phyloP scores from a whole-genome alignment of 306 rosid genomes.

The Cucurbita ficifolia region DNA sequence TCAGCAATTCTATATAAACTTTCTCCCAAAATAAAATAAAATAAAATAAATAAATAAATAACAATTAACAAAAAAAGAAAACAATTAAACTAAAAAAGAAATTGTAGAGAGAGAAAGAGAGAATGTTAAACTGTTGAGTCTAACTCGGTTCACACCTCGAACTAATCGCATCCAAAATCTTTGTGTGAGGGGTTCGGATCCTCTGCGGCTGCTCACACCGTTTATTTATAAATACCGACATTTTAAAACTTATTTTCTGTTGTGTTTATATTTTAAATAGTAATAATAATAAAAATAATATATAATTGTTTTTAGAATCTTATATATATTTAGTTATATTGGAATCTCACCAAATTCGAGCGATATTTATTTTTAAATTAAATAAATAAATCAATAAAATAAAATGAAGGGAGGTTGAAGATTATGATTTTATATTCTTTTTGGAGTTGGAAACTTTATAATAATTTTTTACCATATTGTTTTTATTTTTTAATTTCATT shows the following conservation, averaged over 20 bases:
- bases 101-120: not conserved
- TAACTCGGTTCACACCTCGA: not conserved
- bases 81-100: no score
- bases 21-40: not conserved
- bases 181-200: not conserved
- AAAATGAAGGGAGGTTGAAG: not conserved
- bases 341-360: not conserved
- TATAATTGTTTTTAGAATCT: not conserved
- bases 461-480: not conserved
- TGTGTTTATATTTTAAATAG: not conserved
- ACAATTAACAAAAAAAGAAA: no score
- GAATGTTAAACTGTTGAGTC: not conserved
- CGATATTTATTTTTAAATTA: no score
- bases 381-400: no score
- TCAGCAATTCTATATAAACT: no score
- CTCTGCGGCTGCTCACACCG: not conserved
- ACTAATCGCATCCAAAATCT: conserved; percentile 1
- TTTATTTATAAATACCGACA: not conserved
- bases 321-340: not conserved
- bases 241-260: not conserved
- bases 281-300: no score
- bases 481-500: no score
- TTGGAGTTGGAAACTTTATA: not conserved
- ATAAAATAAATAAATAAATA: not conserved
- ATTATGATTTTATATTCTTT: not conserved